These are phyloP conservation scores for Betula pendula DNA, from an alignment of 306 rosid genomes.

Conservation along the genomic window DNA sequence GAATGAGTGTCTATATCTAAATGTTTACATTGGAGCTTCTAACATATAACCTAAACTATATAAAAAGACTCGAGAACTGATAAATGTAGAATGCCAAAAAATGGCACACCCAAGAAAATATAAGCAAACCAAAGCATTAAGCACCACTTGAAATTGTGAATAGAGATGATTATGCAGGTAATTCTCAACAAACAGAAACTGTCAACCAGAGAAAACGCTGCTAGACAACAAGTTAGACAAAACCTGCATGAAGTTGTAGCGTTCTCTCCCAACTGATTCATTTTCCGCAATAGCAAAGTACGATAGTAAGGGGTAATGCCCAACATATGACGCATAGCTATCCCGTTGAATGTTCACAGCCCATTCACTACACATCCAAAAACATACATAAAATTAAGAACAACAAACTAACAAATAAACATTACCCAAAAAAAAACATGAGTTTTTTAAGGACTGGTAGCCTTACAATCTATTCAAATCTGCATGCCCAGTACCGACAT, in stretches of 20 bases:
- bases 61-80: background rate
- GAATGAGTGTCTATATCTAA: too few species aligned
- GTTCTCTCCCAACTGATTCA: conserved; percentile 93
- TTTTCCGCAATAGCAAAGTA: conserved; percentile 89
- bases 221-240: background rate
- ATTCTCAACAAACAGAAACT: background rate
- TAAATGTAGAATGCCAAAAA: background rate
- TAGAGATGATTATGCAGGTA: background rate
- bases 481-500: conserved; percentile 97
- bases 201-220: background rate
- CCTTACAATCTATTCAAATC: conserved; percentile 86
- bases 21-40: background rate
- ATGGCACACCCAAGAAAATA: background rate
- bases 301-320: conserved; percentile 75
- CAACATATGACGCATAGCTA: conserved; percentile 92
- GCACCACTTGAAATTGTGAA: background rate
- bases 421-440: background rate
- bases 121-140: background rate
- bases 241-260: conserved; percentile 92
- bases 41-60: background rate
- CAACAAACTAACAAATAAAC: background rate
- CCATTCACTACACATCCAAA: conserved; percentile 66
- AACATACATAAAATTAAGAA: background rate
- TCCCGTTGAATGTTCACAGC: conserved; percentile 96
- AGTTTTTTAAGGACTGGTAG: background rate